phyloP scores from a whole-genome alignment of 306 rosid genomes.

The Adenanthera pavonina region DNA sequence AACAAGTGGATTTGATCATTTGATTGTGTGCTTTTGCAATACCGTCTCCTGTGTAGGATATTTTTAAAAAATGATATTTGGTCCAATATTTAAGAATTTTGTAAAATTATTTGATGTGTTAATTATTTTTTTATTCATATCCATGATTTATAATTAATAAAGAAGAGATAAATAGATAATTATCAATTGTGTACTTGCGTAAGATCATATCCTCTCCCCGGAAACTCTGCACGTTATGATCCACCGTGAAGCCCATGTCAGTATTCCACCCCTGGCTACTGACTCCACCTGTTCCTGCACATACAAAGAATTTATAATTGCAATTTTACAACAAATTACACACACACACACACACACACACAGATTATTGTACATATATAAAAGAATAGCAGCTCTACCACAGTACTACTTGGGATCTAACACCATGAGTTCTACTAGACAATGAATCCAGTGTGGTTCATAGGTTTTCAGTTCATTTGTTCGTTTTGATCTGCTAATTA shows the following conservation, averaged over 20 bases:
- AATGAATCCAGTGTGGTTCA: neutral
- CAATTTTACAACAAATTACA: neutral
- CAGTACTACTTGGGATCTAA: slow-evolving; percentile 34
- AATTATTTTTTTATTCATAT: too few relatives aligned
- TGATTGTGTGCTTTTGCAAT: too few relatives aligned
- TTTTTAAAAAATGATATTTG: too few relatives aligned
- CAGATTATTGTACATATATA: neutral
- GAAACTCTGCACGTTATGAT: slow-evolving; percentile 20
- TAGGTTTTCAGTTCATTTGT: neutral
- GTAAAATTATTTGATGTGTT: too few relatives aligned
- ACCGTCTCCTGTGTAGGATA: too few relatives aligned
- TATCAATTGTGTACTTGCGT: neutral
- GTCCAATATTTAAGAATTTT: too few relatives aligned
- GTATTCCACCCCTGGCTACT: slow-evolving; percentile 12
- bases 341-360: neutral
- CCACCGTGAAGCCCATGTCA: slow-evolving; percentile 18
- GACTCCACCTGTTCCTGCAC: slow-evolving; percentile 19
- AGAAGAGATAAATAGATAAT: too few relatives aligned
- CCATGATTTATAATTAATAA: too few relatives aligned
- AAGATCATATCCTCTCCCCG: neutral
- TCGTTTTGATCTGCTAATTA: neutral
- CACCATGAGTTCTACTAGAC: slow-evolving; percentile 50
- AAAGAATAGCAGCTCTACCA: neutral
- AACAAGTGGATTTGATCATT: neutral
- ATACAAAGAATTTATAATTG: neutral